phyloP scores from a whole-genome alignment of 1,284 basidiomycete genomes.

The Boletus semigastroideus region DNA sequence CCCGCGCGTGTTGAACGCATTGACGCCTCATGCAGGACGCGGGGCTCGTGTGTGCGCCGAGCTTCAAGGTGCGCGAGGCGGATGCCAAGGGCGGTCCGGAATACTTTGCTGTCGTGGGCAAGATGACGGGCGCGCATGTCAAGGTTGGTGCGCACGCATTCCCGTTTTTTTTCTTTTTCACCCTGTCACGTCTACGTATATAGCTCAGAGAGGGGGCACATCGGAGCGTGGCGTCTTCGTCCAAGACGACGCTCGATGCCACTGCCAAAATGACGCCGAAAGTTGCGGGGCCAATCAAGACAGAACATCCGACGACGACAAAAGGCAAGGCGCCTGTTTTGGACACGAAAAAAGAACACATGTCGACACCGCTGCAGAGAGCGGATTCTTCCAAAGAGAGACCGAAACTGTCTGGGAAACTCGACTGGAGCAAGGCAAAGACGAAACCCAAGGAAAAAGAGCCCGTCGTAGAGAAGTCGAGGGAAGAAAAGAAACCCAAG shows the following conservation, averaged over 20 bases:
- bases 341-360: slow-evolving; percentile 15
- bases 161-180: background rate
- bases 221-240: slow-evolving; percentile 27
- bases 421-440: slow-evolving; percentile 67
- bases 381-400: slow-evolving; percentile 31
- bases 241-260: slow-evolving; percentile 28
- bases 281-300: background rate
- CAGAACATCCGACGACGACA: slow-evolving; percentile 16
- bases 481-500: slow-evolving; percentile 27
- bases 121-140: slow-evolving; percentile 50
- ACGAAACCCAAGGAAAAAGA: slow-evolving; percentile 25
- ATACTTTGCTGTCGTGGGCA: slow-evolving; percentile 48
- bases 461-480: slow-evolving; percentile 24
- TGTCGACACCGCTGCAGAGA: slow-evolving; percentile 11
- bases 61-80: slow-evolving; percentile 44
- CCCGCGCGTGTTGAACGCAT: background rate
- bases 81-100: slow-evolving; percentile 48
- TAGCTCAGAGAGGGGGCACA: slow-evolving; percentile 15
- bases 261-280: slow-evolving; percentile 13
- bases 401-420: slow-evolving; percentile 51
- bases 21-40: slow-evolving; percentile 49
- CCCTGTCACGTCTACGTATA: background rate
- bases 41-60: slow-evolving; percentile 53
- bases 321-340: slow-evolving; percentile 17
- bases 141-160: slow-evolving; percentile 37